Conservation (phyloP, 306 rosid species). For the Inga laurina region DNA sequence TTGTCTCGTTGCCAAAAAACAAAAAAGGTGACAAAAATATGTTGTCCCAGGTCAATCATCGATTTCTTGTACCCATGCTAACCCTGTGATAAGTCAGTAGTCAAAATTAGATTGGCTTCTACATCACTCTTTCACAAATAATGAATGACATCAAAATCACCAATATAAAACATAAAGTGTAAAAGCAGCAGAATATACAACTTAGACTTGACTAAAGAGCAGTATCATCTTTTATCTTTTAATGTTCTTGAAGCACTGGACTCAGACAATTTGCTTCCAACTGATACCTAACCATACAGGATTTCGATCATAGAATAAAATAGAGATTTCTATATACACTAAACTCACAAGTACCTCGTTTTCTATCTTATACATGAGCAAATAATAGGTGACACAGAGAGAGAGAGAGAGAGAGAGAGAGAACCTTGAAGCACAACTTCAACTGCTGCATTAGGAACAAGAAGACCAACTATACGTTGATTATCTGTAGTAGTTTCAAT, state of each 20-base stretch:
- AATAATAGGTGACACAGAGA: neutral
- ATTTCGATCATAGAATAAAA: neutral
- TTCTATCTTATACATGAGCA: neutral
- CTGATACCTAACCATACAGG: neutral
- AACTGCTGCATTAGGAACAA: slow-evolving; percentile 92
- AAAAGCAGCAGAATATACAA: neutral
- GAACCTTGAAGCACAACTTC: slow-evolving; percentile 92
- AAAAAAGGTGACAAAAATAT: slow-evolving; percentile 18
- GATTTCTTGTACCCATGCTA: slow-evolving; percentile 92
- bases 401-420: slow-evolving; percentile 18
- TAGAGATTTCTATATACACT: neutral
- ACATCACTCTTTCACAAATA: neutral
- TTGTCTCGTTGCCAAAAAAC: slow-evolving; percentile 22
- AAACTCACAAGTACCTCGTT: neutral
- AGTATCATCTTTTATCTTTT: neutral
- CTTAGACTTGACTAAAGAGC: neutral
- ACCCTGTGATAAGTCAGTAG: slow-evolving; percentile 51
- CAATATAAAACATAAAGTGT: neutral
- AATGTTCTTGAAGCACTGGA: neutral
- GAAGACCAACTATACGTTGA: slow-evolving; percentile 86
- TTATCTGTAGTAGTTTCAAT: slow-evolving; percentile 81
- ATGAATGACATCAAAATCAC: slow-evolving; percentile 20
- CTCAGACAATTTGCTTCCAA: neutral
- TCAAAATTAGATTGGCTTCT: slow-evolving; percentile 28
- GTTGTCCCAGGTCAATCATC: slow-evolving; percentile 53